Evolutionary conservation across 2,329 filamentous ascomycete species (phyloP), one percentile per base, ranked within the genome.

Genomic region (Septoria petroselini): DNA sequence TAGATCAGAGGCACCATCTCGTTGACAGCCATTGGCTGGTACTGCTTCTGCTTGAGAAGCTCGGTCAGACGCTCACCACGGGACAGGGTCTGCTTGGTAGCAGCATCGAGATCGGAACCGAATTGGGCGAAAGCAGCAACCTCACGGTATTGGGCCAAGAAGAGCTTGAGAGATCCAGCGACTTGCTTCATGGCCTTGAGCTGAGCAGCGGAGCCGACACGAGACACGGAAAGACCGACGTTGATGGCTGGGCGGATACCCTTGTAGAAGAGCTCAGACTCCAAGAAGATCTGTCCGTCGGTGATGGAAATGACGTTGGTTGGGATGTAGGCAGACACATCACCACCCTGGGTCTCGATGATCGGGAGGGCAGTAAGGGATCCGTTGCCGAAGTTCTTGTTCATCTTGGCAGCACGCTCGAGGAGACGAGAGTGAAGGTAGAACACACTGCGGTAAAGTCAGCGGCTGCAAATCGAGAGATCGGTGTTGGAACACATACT

Each of bases 171-270:
- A 65, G 91, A 97, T 84, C 93, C 93, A 70, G 93, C 93, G 68
- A 98, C 93, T 83, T 98, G 93, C 85, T 98, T 98, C 93, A 98
- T 98, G 79, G 93, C 91, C 88, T 97, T 98, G 76, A 97, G 84
- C 84, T 98, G 93, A 73, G 93, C 93, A 74, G 93, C 89, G 71
- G 93, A 98, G 74, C 93, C 93, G 85, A 98, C 93, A 88, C 93
- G 93, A 66, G 93, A 98, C 68, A 98, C 93, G 69, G 93, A 98
- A 67, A 98, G 88, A 93, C 93, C 93, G 87, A 98, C 93, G 84
- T 98, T 98, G 77, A 98, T 98, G 79, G 93, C 93, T 68, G 93
- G 93, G 72, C 93, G 91, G 77, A 98, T 79, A 94, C 93, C 93
- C 88, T 98, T 98, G 89, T 96, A 97, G 87, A 97, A 98, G 62